phyloP scores from a whole-genome alignment of 805 yeast species.

The Sugiyamaella americana region DNA sequence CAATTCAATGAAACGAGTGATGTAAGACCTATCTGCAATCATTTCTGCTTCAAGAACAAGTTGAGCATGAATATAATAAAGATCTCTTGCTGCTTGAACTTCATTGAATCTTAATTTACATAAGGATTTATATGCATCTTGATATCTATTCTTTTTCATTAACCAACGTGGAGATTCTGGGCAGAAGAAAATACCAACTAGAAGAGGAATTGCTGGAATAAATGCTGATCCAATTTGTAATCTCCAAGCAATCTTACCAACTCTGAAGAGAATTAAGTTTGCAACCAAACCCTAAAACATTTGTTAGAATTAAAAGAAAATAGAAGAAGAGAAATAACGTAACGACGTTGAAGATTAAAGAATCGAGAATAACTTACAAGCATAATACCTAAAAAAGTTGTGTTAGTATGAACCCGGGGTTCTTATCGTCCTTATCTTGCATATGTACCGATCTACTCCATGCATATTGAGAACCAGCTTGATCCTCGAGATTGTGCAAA shows the following conservation, averaged over 20 bases:
- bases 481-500: too few species aligned
- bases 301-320: too few species aligned
- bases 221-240: conserved; percentile 58
- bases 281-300: conserved; percentile 59
- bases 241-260: conserved; percentile 44
- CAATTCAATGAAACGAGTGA: conserved; percentile 32
- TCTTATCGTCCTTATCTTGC: too few species aligned
- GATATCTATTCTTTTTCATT: conserved; percentile 44
- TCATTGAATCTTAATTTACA: conserved; percentile 39
- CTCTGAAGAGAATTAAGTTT: conserved; percentile 45
- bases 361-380: too few species aligned
- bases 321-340: too few species aligned
- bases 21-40: conserved; percentile 28
- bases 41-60: conserved; percentile 34
- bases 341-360: too few species aligned
- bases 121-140: conserved; percentile 46
- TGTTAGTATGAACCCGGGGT: too few species aligned
- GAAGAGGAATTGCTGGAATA: conserved; percentile 49
- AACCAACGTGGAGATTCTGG: conserved; percentile 71
- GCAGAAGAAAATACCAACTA: conserved; percentile 40
- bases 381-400: too few species aligned
- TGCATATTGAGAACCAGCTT: conserved; percentile 53
- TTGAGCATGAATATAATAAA: conserved; percentile 50
- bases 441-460: too few species aligned
- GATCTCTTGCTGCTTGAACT: conserved; percentile 57